These are phyloP conservation scores for Coniella lustricola DNA, from an alignment of 2,329 filamentous ascomycete species.

Conservation along the genomic window DNA sequence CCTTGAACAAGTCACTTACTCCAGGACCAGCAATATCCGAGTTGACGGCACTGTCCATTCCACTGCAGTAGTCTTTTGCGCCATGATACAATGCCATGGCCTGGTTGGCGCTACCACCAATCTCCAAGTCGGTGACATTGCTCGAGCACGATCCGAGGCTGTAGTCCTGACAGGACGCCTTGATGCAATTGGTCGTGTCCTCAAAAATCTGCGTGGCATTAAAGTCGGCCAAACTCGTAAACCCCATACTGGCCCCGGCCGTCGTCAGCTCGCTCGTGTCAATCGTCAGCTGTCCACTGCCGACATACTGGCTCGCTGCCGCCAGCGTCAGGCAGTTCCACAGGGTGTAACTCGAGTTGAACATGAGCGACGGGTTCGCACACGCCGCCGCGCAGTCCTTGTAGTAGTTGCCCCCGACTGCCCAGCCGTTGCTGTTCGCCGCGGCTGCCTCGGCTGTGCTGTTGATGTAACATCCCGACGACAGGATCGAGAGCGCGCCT, in stretches of 20 bases:
- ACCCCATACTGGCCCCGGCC: conserved; percentile 4
- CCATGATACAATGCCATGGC: conserved; percentile 3
- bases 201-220: conserved; percentile 8
- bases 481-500: conserved; percentile 1
- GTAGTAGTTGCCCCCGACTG: conserved; percentile 1
- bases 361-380: conserved; percentile 4
- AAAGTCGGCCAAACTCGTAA: conserved; percentile 7
- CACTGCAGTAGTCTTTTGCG: conserved; percentile 5
- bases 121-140: conserved; percentile 5
- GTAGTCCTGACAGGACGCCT: conserved; percentile 11
- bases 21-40: conserved; percentile 13
- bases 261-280: background rate
- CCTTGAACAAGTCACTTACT: background rate
- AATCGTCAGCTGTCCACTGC: background rate
- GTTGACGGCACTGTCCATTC: conserved; percentile 8
- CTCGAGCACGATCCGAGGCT: conserved; percentile 10
- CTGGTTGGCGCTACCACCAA: conserved; percentile 5
- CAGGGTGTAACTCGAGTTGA: conserved; percentile 13
- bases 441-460: background rate
- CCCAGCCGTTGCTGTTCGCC: background rate
- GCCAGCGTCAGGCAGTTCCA: conserved; percentile 12
- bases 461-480: conserved; percentile 12
- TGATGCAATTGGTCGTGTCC: conserved; percentile 7
- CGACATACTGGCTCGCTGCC: conserved; percentile 4
- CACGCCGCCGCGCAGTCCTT: conserved; percentile 11